Evolutionary conservation across 2,329 filamentous ascomycete species (phyloP).

Genomic region (Talaromyces piceae): DNA sequence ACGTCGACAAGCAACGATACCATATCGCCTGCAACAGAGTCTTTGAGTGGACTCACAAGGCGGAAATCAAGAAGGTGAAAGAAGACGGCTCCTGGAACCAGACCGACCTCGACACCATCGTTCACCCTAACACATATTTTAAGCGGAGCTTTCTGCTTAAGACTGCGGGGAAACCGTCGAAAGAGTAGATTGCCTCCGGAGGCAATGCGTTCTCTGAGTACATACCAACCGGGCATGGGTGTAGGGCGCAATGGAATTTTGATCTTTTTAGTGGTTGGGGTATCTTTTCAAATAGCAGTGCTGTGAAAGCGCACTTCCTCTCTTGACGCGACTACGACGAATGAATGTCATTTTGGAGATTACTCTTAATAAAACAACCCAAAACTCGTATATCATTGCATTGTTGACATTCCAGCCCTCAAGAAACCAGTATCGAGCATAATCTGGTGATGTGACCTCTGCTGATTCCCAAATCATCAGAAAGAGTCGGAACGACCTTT

Average conservation of each 20-base stretch:
- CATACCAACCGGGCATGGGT: slow-evolving; percentile 2
- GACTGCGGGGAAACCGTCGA: slow-evolving; percentile 55
- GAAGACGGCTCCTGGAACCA: slow-evolving; percentile 65
- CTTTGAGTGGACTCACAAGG: slow-evolving; percentile 79
- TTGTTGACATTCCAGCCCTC: background rate
- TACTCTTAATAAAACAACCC: background rate
- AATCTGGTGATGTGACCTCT: slow-evolving; percentile 49
- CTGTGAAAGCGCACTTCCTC: background rate
- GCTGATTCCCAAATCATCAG: slow-evolving; percentile 65
- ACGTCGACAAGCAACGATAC: slow-evolving; percentile 79
- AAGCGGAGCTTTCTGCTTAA: slow-evolving; percentile 88
- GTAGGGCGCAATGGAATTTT: slow-evolving; percentile 4
- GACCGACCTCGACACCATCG: slow-evolving; percentile 83
- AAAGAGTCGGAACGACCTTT: slow-evolving; percentile 55
- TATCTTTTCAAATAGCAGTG: background rate
- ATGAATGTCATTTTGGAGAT: background rate
- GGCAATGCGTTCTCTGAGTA: no score
- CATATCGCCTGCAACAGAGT: slow-evolving; percentile 96
- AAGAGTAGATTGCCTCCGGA: slow-evolving; percentile 19
- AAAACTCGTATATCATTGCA: background rate
- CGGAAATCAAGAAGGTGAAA: slow-evolving; percentile 67
- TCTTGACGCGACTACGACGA: background rate
- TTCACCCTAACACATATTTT: slow-evolving; percentile 97
- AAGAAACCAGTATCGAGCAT: background rate
- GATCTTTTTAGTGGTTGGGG: background rate